Base-by-base conservation (phyloP, 306 rosid genomes). In the Vigna mungo region DNA sequence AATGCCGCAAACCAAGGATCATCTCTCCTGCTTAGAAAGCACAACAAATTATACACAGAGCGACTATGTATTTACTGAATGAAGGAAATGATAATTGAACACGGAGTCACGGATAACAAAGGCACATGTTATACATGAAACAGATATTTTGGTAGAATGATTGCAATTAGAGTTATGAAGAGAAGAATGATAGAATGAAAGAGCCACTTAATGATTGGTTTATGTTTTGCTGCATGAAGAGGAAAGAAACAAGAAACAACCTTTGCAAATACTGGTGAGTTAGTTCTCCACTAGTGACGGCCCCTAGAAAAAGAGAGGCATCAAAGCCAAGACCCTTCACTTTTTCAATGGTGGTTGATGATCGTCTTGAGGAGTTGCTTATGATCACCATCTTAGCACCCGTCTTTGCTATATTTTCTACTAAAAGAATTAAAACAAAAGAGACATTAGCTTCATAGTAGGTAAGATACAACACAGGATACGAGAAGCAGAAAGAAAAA, bases 291-390 rank as follows among this genome's bases (percentile, higher is more conserved):
- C 98, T 95, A 39, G 98, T 95, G 78, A 95, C 68, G 72, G 92
- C 97, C 66, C 98, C 98, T 0, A 72, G 60, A 86, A 95, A 95
- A 58, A 92, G 89, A 71, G 93, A 90, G 67, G 93, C 79, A 75
- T 95, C 98, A 81, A 95, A 92, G 14, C 98, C 98, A 65, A 95
- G 97, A 85, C 84, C 87, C 77, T 74, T 66, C 17, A 95, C 56
- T 84, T 95, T 95, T 52, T 92, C 97, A 83, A 95, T 84, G 18
- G 97, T 95, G 2, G 81, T 67, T 9, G 96, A 88, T 2, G 97
- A 84, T 14, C 98, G 95, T 84, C 98, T 90, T 7, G 98, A 95
- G n/a, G 98, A 95, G 77, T 95, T 95, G 78, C 98, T 95, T 71
- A 92, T 92, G 60, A 95, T 86, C 37, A 95, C 93, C 97, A 95